These are phyloP conservation scores for Rhizopus stolonifer DNA, from an alignment of 371 early-diverging fungal genomes.

Conservation along the genomic window DNA sequence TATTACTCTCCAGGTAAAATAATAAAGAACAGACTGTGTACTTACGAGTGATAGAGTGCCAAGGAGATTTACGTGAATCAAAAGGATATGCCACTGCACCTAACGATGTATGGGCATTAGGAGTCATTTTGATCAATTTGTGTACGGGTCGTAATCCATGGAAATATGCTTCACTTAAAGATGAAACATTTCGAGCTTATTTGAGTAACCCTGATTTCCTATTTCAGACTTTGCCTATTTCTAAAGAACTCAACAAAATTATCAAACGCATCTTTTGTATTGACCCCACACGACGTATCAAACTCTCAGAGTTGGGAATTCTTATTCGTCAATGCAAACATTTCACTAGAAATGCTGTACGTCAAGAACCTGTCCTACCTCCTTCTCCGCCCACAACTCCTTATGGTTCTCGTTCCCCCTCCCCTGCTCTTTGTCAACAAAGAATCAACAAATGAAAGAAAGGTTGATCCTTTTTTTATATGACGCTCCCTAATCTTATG, in stretches of 20 bases:
- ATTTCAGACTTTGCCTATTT: conserved; percentile 67
- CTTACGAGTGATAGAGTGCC: conserved; percentile 58
- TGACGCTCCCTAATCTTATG: conserved; percentile 1
- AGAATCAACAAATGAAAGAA: not conserved
- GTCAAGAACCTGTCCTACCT: conserved; percentile 18
- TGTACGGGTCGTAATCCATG: conserved; percentile 81
- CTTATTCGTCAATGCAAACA: conserved; percentile 58
- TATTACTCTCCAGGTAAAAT: conserved; percentile 86
- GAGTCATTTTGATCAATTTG: conserved; percentile 80
- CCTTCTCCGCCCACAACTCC: conserved; percentile 30
- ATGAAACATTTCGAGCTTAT: conserved; percentile 73
- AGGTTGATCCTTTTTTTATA: too few species aligned
- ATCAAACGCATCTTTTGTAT: conserved; percentile 73
- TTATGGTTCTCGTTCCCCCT: not conserved
- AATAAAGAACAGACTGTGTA: not conserved
- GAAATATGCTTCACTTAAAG: conserved; percentile 72
- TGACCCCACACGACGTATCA: conserved; percentile 71
- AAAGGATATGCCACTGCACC: conserved; percentile 69
- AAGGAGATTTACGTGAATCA: conserved; percentile 60
- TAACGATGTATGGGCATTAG: conserved; percentile 84
- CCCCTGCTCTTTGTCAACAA: conserved; percentile 4
- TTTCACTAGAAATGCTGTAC: conserved; percentile 52
- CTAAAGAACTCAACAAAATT: conserved; percentile 66
- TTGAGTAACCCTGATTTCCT: conserved; percentile 62
- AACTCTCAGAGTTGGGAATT: conserved; percentile 58